These are phyloP conservation scores for Hanseniaspora guilliermondii DNA, from an alignment of 805 yeast genomes.

Conservation along the genomic window DNA sequence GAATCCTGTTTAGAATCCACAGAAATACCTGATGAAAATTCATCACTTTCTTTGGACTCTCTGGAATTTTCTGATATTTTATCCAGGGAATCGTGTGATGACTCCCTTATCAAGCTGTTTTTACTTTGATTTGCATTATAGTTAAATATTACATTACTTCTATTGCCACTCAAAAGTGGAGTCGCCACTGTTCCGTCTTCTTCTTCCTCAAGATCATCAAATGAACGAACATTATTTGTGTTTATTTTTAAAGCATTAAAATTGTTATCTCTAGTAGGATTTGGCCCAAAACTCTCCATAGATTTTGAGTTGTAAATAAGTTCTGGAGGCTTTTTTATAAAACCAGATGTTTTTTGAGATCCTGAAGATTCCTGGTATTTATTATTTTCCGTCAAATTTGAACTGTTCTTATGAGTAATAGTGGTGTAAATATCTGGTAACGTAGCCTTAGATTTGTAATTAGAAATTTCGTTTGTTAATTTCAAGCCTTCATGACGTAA, in stretches of 20 bases:
- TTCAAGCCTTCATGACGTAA: neutral
- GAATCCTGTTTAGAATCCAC: no score
- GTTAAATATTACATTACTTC: neutral
- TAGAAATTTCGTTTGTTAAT: no score
- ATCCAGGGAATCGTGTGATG: neutral
- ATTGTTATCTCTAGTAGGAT: neutral
- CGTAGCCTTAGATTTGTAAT: neutral
- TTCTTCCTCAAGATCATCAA: neutral
- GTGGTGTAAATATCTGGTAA: conserved; percentile 4
- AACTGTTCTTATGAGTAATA: neutral
- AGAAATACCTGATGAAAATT: neutral
- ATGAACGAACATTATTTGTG: neutral
- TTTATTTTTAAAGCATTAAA: neutral
- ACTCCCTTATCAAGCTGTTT: neutral
- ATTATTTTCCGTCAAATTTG: neutral
- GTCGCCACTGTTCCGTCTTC: conserved; percentile 5
- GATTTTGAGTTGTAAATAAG: neutral
- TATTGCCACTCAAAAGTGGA: neutral
- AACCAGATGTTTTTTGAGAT: neutral
- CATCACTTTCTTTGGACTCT: neutral
- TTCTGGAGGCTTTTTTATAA: neutral
- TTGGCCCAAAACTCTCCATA: neutral
- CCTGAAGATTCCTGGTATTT: neutral
- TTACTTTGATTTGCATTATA: neutral
- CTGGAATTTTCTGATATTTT: neutral